Base-by-base conservation (phyloP, 805 yeast genomes). In the Starmerella kuoi region DNA sequence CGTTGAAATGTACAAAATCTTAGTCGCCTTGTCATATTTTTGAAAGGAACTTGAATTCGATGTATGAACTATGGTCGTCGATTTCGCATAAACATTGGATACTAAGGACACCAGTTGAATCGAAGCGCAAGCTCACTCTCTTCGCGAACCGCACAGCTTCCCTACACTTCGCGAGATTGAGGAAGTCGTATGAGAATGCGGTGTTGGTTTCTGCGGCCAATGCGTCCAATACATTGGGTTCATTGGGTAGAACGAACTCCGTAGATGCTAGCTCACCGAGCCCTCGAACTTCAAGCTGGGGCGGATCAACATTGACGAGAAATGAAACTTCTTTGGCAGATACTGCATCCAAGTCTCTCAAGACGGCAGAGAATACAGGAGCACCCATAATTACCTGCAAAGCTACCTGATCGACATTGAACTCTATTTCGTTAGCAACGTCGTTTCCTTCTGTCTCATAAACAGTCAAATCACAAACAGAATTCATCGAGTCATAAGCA, bases 191-290 rank as follows among this genome's bases (percentile, higher is more conserved):
- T 30, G 59, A 44, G 33, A 37, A 40, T 22, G 55, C 49, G 28
- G 54, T 57, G 6, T 40, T 45, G 7, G 57, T 52, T 18, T 59
- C 62, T 25, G 58, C 59, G 7, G 66, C 61, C 24, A 83, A 56
- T 33, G 76, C 75, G 47, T 80, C 88, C 25, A 85, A 57, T 11
- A 76, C 72, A 2, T 74, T 64, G 50, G 70, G 68, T 37, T 73
- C 80, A 46, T 68, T 70, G 0, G 94, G 94, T 36, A 78, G 68
- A 8, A 70, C 67, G 18, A 83, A 63, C 53, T 79, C 77, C 31
- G 83, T 76, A 39, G 68, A 65, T 0, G 94, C 94, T 35, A 82
- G 67, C n/a, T 77, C 80, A 9, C 88, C 82, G 31, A 68, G 69
- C 0, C 91, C 78, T 4, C 80, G 70, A 40, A 85, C 68, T 21